Conservation (phyloP, 2,329 filamentous ascomycete species). For the Microcyclospora tardicrescens region DNA sequence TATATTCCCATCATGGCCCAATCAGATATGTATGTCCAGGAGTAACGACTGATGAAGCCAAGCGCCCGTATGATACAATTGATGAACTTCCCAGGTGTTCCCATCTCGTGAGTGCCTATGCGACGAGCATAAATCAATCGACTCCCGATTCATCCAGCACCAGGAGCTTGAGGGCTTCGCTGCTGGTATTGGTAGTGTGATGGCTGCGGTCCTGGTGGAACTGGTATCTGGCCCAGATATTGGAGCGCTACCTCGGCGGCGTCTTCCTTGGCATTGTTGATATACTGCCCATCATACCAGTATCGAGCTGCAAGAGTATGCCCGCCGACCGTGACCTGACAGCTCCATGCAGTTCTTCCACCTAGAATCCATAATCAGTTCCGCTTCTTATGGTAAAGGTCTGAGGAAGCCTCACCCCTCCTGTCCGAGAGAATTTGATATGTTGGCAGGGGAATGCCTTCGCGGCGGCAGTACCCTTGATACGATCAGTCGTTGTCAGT, state of each 20-base stretch:
- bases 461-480: slow-evolving; percentile 17
- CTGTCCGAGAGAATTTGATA: slow-evolving; percentile 65
- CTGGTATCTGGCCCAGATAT: slow-evolving; percentile 32
- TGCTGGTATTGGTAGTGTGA: slow-evolving; percentile 13
- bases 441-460: slow-evolving; percentile 13
- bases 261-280: slow-evolving; percentile 81
- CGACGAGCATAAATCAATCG: too few relatives aligned
- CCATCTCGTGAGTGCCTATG: too few relatives aligned
- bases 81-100: too few relatives aligned
- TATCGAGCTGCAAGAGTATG: slow-evolving; percentile 57
- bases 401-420: slow-evolving; percentile 42
- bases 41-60: too few relatives aligned
- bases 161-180: not conserved
- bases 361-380: slow-evolving; percentile 37
- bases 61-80: too few relatives aligned
- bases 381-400: not conserved
- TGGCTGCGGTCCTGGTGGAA: slow-evolving; percentile 11
- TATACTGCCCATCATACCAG: slow-evolving; percentile 83
- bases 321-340: slow-evolving; percentile 59
- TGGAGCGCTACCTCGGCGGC: slow-evolving; percentile 70
- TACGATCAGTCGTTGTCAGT: too few relatives aligned
- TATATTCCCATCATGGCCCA: too few relatives aligned
- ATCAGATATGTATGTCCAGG: too few relatives aligned
- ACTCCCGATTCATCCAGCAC: too few relatives aligned
- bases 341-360: slow-evolving; percentile 83